Percentiles rank a stretch among this genome's conserved stretches.
Conservation (phyloP, 164 flowering plant genomes). For the Houttuynia cordata region DNA sequence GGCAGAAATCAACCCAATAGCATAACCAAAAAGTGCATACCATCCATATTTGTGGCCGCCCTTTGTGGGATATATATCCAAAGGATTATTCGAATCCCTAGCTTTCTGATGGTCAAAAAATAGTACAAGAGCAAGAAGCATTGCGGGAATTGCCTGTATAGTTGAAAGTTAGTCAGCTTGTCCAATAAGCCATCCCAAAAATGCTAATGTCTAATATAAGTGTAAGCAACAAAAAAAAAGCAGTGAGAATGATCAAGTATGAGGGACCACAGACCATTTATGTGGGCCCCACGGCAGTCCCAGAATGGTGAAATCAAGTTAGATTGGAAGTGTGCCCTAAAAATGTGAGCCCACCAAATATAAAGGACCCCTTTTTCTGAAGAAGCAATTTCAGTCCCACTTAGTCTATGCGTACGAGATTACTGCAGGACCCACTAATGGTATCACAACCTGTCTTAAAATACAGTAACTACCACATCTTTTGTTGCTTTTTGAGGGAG, state of each 20-base stretch:
- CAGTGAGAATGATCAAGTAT: neutral
- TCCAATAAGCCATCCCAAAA: too few species aligned
- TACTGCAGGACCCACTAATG: too few species aligned
- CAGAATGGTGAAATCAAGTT: too few species aligned
- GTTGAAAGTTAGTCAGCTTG: neutral
- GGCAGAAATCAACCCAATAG: slow-evolving; percentile 67
- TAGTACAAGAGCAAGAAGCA: slow-evolving; percentile 90
- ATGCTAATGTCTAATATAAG: neutral
- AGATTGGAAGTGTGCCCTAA: too few species aligned
- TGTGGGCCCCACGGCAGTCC: too few species aligned
- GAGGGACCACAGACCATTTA: neutral
- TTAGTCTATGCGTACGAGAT: too few species aligned
- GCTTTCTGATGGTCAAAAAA: slow-evolving; percentile 71
- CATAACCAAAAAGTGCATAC: slow-evolving; percentile 82
- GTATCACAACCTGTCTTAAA: too few species aligned
- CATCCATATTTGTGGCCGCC: slow-evolving; percentile 70
- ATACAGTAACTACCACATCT: too few species aligned
- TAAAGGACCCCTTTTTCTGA: too few species aligned
- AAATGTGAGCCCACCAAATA: too few species aligned
- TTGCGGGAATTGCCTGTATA: slow-evolving; percentile 85
- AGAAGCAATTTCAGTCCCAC: too few species aligned
- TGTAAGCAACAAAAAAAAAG: neutral
- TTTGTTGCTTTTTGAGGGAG: too few species aligned
- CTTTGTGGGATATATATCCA: slow-evolving; percentile 35
- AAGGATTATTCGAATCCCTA: slow-evolving; percentile 32